Conservation (phyloP, 768 basidiomycete genomes). For the Auriscalpium vulgare region DNA sequence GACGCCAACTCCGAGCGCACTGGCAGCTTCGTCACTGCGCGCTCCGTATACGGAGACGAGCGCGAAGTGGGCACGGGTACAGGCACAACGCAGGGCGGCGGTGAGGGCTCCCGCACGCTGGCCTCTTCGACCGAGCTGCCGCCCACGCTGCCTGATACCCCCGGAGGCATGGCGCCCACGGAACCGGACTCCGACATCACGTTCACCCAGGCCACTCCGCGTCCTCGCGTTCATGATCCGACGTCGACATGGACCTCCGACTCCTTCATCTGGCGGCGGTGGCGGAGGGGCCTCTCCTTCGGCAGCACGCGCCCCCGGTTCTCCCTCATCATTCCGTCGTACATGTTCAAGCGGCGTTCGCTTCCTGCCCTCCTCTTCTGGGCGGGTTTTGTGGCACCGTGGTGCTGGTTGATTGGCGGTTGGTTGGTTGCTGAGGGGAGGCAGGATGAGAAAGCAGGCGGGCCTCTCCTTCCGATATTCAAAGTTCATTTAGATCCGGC, state of each 20-base stretch:
- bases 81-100: not conserved
- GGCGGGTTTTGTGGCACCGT: constrained; percentile 64
- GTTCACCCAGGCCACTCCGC: not conserved
- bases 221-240: constrained; percentile 5
- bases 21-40: constrained; percentile 28
- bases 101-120: not conserved
- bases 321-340: constrained; percentile 1
- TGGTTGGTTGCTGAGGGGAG: constrained; percentile 42
- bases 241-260: constrained; percentile 15
- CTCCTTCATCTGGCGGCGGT: constrained; percentile 21
- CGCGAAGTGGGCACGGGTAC: constrained; percentile 1
- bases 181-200: not conserved
- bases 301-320: constrained; percentile 14
- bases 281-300: constrained; percentile 20
- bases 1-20: constrained; percentile 19
- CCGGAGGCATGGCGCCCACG: not conserved
- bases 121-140: not conserved
- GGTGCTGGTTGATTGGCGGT: constrained; percentile 71
- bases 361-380: constrained; percentile 50
- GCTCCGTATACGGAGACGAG: constrained; percentile 14
- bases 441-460: constrained; percentile 35
- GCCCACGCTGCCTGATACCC: not conserved
- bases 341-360: not conserved
- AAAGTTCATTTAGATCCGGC: not conserved
- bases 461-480: constrained; percentile 27